Evolutionary conservation across 345 rosid genomes (phyloP), one percentile per base, ranked within the genome.

Genomic region (Corchorus olitorius): DNA sequence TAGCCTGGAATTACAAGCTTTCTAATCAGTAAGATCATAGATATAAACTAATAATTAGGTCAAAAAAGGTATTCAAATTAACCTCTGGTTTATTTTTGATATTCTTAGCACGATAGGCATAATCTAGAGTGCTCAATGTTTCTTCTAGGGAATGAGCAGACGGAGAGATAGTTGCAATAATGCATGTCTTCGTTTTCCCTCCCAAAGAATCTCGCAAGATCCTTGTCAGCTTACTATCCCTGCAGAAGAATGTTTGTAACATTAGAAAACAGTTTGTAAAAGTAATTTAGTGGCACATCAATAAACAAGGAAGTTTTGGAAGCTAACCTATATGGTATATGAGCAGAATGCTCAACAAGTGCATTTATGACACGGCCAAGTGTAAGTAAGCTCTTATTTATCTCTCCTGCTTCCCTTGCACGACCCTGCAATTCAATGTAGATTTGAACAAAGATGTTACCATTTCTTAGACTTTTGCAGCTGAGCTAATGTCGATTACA

Each of bases 321-420:
- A 34, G 54, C 27, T 43, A 69, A 91, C 97, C 98, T 94, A 78
- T 95, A 95, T 62, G 99, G 99, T 86, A 95, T 82, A 81, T 95
- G 99, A 5, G 98, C 83, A 72, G 99, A 91, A 91, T 91, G 99
- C 75, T 95, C 99, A 78, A 89, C 99, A 77, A 93, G 94, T 46
- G 98, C 97, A 87, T 93, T 95, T 81, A 95, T 95, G 75, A 95
- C 99, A 71, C 99, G 95, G 35, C 98, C 98, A 53, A 95, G 78
- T 20, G 99, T 95, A 33, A 95, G 92, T 88, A 95, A 89, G 84
- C 99, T 95, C 89, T 95, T 95, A 79, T 93, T 95, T 52, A 95
- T 95, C 86, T 95, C 98, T 62, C 99, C 98, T 17, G 97, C 98
- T 87, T 94, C 98, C 86, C 96, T 91, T 72, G 98, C 99, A 53